Conservation (phyloP, 805 yeast genomes). For the Teunomyces stri region DNA sequence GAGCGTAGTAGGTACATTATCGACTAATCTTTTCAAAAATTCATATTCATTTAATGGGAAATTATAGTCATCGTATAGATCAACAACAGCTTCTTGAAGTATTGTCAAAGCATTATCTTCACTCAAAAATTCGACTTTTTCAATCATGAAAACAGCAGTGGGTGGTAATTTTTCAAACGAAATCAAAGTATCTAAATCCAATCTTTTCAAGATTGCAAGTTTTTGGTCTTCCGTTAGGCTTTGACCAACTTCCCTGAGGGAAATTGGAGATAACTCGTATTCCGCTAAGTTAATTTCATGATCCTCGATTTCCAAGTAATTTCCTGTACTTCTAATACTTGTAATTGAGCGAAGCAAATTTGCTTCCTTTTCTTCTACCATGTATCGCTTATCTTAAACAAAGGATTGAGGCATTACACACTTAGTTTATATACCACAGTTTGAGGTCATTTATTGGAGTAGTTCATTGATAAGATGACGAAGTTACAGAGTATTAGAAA, state of each 20-base stretch:
- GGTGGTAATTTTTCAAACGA: conserved; percentile 28
- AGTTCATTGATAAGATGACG: too few relatives aligned
- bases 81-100: conserved; percentile 35
- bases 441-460: too few relatives aligned
- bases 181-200: conserved; percentile 24
- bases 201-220: conserved; percentile 22
- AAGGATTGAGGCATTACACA: not conserved
- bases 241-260: conserved; percentile 24
- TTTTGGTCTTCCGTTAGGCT: conserved; percentile 25
- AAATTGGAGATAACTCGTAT: conserved; percentile 19
- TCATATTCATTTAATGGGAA: conserved; percentile 28
- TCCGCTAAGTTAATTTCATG: conserved; percentile 12
- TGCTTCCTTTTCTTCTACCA: not conserved
- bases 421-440: too few relatives aligned
- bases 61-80: conserved; percentile 38
- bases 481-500: too few relatives aligned
- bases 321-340: conserved; percentile 3
- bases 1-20: not conserved
- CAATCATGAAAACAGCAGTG: conserved; percentile 38
- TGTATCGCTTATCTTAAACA: not conserved
- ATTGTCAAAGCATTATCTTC: conserved; percentile 40
- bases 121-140: conserved; percentile 33
- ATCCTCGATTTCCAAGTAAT: conserved; percentile 8
- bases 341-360: not conserved
- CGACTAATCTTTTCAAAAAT: conserved; percentile 20